These are phyloP conservation scores for Plectosphaerella cucumerina DNA, from an alignment of 2,329 filamentous ascomycete species.

Conservation along the genomic window DNA sequence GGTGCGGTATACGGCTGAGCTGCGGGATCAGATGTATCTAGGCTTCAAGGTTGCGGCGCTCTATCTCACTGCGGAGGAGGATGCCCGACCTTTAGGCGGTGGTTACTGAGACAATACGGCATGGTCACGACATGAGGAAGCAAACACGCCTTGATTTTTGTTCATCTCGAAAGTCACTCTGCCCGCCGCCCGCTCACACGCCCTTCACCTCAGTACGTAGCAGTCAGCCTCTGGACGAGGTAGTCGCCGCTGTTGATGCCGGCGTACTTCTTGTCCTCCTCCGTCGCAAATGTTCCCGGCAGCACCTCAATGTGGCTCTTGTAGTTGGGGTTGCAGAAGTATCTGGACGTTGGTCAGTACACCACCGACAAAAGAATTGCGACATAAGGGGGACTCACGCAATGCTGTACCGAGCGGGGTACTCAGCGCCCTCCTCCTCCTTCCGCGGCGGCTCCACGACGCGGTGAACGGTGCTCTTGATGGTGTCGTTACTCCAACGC, in stretches of 20 bases:
- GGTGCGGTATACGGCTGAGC: too few relatives aligned
- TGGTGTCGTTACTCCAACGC: conserved; percentile 86
- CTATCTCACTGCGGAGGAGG: too few relatives aligned
- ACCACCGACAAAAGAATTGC: not conserved
- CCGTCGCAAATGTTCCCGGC: conserved; percentile 65
- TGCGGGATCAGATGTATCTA: too few relatives aligned
- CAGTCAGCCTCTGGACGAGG: conserved; percentile 69
- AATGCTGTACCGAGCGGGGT: conserved; percentile 80
- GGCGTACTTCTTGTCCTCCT: conserved; percentile 72
- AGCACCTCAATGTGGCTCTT: conserved; percentile 73
- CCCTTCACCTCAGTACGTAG: conserved; percentile 57
- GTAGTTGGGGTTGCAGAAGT: conserved; percentile 87
- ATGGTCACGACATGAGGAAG: too few relatives aligned
- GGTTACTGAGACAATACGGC: too few relatives aligned
- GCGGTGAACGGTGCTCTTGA: conserved; percentile 85
- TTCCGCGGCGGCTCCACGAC: conserved; percentile 78
- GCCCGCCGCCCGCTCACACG: too few relatives aligned
- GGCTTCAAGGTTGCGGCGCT: too few relatives aligned
- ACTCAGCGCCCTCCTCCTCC: conserved; percentile 45
- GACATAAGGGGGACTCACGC: conserved; percentile 48
- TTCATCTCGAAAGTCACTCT: too few relatives aligned
- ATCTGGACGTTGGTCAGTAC: conserved; percentile 34
- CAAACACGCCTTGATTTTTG: too few relatives aligned
- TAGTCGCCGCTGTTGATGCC: conserved; percentile 79
- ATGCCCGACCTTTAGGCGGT: too few relatives aligned